A percentile compares a stretch with the other conserved stretches of the same genome.
These are phyloP conservation scores for Benincasa hispida DNA, from an alignment of 306 rosid genomes.

Conservation along the genomic window DNA sequence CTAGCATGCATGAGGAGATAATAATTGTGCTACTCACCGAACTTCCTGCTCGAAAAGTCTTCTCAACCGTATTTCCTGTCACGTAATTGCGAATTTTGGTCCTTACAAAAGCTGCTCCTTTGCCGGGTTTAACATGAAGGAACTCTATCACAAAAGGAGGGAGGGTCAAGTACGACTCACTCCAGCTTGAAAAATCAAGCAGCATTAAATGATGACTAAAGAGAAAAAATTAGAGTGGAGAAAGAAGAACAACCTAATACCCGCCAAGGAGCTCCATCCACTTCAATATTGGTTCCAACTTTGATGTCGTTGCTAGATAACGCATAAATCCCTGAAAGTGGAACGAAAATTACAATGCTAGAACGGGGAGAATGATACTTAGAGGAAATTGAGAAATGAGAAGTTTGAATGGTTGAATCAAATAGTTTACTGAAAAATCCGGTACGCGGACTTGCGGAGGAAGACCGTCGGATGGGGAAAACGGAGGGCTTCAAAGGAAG, in stretches of 20 bases:
- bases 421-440: conserved; percentile 37
- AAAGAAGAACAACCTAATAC: conserved; percentile 37
- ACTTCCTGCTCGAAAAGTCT: conserved; percentile 86
- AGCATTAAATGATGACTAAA: not conserved
- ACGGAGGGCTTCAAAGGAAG: conserved; percentile 26
- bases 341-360: not conserved
- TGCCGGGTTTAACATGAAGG: conserved; percentile 96
- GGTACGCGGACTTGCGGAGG: conserved; percentile 13
- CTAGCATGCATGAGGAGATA: not conserved
- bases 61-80: conserved; percentile 79
- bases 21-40: conserved; percentile 26
- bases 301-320: conserved; percentile 83
- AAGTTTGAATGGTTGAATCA: not conserved
- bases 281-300: conserved; percentile 70
- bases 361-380: no score
- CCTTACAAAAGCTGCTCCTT: conserved; percentile 96
- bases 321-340: conserved; percentile 52
- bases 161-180: not conserved
- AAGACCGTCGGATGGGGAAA: conserved; percentile 21
- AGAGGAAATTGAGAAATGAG: not conserved
- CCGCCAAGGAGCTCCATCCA: conserved; percentile 92
- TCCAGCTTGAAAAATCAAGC: not conserved
- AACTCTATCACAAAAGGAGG: conserved; percentile 40
- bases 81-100: conserved; percentile 78
- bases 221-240: not conserved